These are phyloP conservation scores for Pseudoperonospora humuli DNA, from an alignment of 352 stramenopile genomes.

Conservation along the genomic window DNA sequence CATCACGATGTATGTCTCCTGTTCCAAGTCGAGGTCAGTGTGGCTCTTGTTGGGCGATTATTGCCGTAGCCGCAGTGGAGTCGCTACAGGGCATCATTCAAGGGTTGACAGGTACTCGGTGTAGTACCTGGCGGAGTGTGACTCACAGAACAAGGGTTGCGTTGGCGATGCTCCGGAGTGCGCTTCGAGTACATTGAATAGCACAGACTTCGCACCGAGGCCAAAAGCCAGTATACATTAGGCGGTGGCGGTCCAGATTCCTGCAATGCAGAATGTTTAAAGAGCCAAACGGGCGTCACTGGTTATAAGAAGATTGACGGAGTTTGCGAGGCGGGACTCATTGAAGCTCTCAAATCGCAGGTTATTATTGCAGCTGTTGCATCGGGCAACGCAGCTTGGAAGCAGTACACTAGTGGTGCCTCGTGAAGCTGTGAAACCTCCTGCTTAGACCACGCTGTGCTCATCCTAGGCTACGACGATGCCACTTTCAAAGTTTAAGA, in stretches of 20 bases:
- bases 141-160: slow-evolving; percentile 84
- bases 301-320: slow-evolving; percentile 76
- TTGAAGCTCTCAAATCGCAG: slow-evolving; percentile 37
- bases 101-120: slow-evolving; percentile 86
- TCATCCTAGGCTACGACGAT: too few relatives aligned
- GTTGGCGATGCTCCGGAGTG: slow-evolving; percentile 85
- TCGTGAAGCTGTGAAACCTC: slow-evolving; percentile 60
- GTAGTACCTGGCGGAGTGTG: slow-evolving; percentile 90
- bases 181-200: slow-evolving; percentile 88
- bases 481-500: slow-evolving; percentile 93
- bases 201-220: slow-evolving; percentile 62
- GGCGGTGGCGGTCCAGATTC: slow-evolving; percentile 14
- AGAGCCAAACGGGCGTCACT: slow-evolving; percentile 27
- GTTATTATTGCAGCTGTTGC: slow-evolving; percentile 93
- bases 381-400: slow-evolving; percentile 91
- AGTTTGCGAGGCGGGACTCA: slow-evolving; percentile 17
- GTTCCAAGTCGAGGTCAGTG: slow-evolving; percentile 95
- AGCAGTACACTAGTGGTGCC: slow-evolving; percentile 95
- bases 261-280: slow-evolving; percentile 20
- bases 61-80: slow-evolving; percentile 88
- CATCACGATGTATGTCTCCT: slow-evolving; percentile 28
- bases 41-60: slow-evolving; percentile 97
- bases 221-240: slow-evolving; percentile 28
- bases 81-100: slow-evolving; percentile 83
- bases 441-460: too few relatives aligned